Percentiles rank a stretch among this genome's conserved stretches.
Conservation (phyloP, 345 rosid species). For the Citrus glauca region DNA sequence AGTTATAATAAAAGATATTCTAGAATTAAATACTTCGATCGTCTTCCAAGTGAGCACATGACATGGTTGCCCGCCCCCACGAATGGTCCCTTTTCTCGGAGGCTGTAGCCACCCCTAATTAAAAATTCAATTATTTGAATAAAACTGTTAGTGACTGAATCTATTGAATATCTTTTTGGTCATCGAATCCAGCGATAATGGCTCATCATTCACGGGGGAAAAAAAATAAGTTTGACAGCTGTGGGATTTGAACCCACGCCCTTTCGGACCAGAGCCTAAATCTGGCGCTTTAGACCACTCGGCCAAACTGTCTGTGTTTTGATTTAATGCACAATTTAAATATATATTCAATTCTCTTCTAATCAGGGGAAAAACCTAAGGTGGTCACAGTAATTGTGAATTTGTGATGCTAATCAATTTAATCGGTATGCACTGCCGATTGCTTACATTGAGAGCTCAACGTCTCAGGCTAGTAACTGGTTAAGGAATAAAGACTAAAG, state of each 20-base stretch:
- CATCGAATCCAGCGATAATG: too few species aligned
- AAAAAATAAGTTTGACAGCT: slow-evolving; percentile 12
- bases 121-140: not conserved
- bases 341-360: accelerated
- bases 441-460: not conserved
- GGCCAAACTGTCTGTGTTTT: slow-evolving; percentile 75
- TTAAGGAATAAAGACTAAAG: not conserved
- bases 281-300: slow-evolving; percentile 99
- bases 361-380: too few species aligned
- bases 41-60: not conserved
- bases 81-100: not conserved
- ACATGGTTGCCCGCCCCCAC: not conserved
- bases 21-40: not conserved
- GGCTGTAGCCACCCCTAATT: not conserved
- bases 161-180: not conserved
- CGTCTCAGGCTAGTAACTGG: not conserved
- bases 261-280: slow-evolving; percentile 99
- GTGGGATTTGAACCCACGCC: slow-evolving; percentile 52
- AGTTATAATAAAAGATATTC: not conserved
- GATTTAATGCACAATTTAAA: too few species aligned
- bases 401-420: too few species aligned
- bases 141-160: not conserved
- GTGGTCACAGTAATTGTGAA: too few species aligned
- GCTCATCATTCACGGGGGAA: too few species aligned
- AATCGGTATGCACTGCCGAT: too few species aligned